These are phyloP conservation scores for Chlamydomonas eustigma DNA, from an alignment of 139 green algal species.

Conservation along the genomic window DNA sequence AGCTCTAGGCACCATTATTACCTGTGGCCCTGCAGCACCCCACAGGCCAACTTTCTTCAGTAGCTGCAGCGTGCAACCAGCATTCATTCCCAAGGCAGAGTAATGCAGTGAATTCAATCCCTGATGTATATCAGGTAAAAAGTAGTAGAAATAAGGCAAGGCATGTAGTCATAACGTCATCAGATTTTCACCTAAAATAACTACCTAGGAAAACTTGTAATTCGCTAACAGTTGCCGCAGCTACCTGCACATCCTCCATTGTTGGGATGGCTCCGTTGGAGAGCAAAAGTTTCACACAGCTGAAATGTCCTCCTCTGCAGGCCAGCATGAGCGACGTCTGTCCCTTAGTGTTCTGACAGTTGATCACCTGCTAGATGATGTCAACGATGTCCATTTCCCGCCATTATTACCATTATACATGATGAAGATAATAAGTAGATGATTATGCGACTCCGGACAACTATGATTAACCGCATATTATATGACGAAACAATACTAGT, in stretches of 20 bases:
- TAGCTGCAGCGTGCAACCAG: slow-evolving; percentile 23
- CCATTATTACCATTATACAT: too few relatives aligned
- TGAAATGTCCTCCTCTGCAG: slow-evolving; percentile 20
- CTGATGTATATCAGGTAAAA: too few relatives aligned
- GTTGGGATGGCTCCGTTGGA: slow-evolving; percentile 14
- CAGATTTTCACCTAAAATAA: too few relatives aligned
- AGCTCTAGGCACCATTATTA: too few relatives aligned
- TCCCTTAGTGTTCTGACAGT: slow-evolving; percentile 18
- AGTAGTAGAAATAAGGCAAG: too few relatives aligned
- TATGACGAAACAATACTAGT: too few relatives aligned
- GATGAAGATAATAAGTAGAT: too few relatives aligned
- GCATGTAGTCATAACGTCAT: too few relatives aligned
- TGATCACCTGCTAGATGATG: slow-evolving; percentile 8
- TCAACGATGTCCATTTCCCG: neutral
- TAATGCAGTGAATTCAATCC: slow-evolving; percentile 21
- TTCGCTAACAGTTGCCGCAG: too few relatives aligned
- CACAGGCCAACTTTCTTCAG: slow-evolving; percentile 19
- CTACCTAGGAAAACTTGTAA: too few relatives aligned
- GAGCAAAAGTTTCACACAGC: slow-evolving; percentile 20
- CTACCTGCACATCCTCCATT: slow-evolving; percentile 9
- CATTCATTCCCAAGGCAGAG: slow-evolving; percentile 3
- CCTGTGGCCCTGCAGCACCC: slow-evolving; percentile 10
- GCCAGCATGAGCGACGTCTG: slow-evolving; percentile 29
- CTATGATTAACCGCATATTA: too few relatives aligned
- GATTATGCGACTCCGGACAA: too few relatives aligned